Base-by-base conservation (phyloP, 495 filamentous ascomycete species). In the Penicillium verhagenii region DNA sequence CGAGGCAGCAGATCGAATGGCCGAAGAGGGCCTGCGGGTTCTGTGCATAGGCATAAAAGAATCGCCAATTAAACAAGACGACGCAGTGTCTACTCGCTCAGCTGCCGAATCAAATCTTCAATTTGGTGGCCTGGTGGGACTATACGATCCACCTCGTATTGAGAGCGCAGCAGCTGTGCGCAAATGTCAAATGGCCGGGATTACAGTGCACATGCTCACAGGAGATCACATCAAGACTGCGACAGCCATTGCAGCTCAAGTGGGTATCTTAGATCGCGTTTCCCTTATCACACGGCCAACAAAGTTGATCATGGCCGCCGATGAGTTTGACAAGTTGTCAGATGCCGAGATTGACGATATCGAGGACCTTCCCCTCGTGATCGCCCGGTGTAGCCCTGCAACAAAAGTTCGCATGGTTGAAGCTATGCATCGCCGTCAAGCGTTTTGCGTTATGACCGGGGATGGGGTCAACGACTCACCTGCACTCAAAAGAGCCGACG, bases 381-480 rank as follows among this genome's bases (percentile, higher is more conserved):
- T 88, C 48, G 86, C 86, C 29, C 82, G 86, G 8, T 89, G 86
- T 53, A 78, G 82, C n/a, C 86, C 86, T 2, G 70, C 76, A 16
- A 89, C 86, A 4, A 89, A 89, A 61, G 84, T 84, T 6, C 77
- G 86, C 14, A 88, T 89, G 86, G 83, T 89, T 38, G 84, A 83
- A 14, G 83, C 86, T 6, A 77, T 88, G 39, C 86, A 89, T 67
- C 79, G 86, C 5, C 79, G 86, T 8, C 73, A 77, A 9, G 73
- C 69, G n/a, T 87, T 84, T 55, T 84, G 80, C 21, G 86, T 85
- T 11, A 89, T 89, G 85, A 89, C 84, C 16, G 86, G 90, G 13
- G 90, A 95, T 63, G 90, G 90, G 5, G 90, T 95, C 45, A 95
- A 95, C 59, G 90, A 95, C 57, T 88, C 89, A 1, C 90, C 90